Conservation (phyloP, 2,329 filamentous ascomycete genomes). For the Fusarium neocosmosporiellum region DNA sequence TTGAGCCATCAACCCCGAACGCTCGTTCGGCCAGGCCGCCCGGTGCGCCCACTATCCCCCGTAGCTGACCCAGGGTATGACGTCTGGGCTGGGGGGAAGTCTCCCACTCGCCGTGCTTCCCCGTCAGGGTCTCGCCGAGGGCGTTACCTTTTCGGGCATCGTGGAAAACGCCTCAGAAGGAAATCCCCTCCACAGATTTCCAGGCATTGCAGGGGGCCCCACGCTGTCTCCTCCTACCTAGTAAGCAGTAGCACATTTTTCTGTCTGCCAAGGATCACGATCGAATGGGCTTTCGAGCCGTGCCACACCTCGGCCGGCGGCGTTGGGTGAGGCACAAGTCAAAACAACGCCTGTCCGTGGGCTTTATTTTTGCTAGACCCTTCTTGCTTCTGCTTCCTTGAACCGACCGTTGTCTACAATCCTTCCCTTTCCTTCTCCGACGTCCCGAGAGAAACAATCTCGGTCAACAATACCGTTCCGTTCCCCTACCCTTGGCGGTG, state of each 20-base stretch:
- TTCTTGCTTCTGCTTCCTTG: not conserved
- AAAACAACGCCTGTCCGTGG: not conserved
- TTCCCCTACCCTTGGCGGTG: not conserved
- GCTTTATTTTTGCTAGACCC: not conserved
- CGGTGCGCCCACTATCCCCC: constrained; percentile 19
- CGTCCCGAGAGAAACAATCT: not conserved
- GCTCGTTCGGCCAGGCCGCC: constrained; percentile 38
- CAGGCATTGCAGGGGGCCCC: constrained; percentile 9
- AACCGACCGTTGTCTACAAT: not conserved
- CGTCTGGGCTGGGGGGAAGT: no score
- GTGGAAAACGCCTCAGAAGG: constrained; percentile 11
- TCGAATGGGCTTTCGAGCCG: not conserved
- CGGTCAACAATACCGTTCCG: not conserved
- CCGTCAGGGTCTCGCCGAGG: constrained; percentile 3
- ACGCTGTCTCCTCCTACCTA: no score
- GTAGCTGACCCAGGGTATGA: constrained; percentile 16
- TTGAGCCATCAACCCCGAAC: constrained; percentile 36
- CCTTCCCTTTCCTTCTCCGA: not conserved
- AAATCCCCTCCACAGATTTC: constrained; percentile 6
- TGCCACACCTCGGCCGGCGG: not conserved
- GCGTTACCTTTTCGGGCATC: constrained; percentile 14
- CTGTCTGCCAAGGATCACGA: constrained; percentile 11
- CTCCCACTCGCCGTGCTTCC: not conserved
- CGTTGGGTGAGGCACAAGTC: not conserved
- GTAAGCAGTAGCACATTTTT: not conserved